These are phyloP conservation scores for Breviolum minutum DNA, from an alignment of 73 alveolate genomes.

Conservation along the genomic window DNA sequence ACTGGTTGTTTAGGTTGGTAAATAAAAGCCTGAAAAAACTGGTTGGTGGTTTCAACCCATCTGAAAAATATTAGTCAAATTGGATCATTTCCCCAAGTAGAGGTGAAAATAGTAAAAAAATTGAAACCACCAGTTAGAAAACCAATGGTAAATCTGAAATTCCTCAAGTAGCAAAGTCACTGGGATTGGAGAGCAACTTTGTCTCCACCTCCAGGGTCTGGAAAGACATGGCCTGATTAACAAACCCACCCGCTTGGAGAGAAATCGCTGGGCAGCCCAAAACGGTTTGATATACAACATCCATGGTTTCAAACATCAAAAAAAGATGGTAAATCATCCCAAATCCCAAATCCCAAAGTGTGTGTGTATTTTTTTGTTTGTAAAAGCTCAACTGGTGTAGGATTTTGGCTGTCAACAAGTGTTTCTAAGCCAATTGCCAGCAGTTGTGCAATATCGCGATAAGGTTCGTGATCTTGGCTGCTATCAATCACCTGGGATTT, in stretches of 20 bases:
- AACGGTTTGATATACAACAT: not conserved
- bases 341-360: too few species aligned
- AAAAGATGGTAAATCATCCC: too few species aligned
- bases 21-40: too few species aligned
- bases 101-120: too few species aligned
- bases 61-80: not conserved
- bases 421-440: not conserved
- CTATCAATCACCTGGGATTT: slow-evolving; percentile 28
- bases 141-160: not conserved
- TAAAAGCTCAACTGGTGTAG: not conserved
- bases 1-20: too few species aligned
- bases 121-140: too few species aligned
- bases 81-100: not conserved
- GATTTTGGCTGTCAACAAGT: not conserved
- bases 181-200: slow-evolving; percentile 66
- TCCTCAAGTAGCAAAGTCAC: not conserved
- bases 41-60: too few species aligned
- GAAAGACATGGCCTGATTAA: slow-evolving; percentile 93
- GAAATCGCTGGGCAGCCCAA: too few species aligned
- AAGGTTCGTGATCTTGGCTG: slow-evolving; percentile 71
- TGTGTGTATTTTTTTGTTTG: not conserved
- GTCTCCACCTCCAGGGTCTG: slow-evolving; percentile 86
- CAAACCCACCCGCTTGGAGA: too few species aligned
- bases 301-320: not conserved
- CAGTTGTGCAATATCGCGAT: slow-evolving; percentile 76